A percentile compares a stretch with the other conserved stretches of the same genome.
Conservation (phyloP, 768 basidiomycete genomes). For the Phaeotremella fagi region DNA sequence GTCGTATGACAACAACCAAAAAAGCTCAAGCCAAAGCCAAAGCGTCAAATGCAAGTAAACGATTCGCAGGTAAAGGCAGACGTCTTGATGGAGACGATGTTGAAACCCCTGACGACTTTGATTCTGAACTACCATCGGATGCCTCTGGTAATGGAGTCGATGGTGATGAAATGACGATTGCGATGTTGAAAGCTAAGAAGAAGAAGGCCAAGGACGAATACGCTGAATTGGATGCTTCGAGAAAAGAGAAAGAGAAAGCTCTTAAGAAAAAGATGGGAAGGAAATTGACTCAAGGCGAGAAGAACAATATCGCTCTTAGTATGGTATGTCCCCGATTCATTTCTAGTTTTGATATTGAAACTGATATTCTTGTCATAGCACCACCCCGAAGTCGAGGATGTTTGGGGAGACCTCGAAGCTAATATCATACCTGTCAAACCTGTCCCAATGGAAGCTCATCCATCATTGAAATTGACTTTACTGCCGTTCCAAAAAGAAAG, state of each 20-base stretch:
- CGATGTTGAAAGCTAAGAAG: slow-evolving; percentile 11
- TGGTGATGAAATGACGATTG: slow-evolving; percentile 4
- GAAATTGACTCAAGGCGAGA: slow-evolving; percentile 58
- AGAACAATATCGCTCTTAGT: slow-evolving; percentile 53
- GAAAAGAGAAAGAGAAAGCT: slow-evolving; percentile 43
- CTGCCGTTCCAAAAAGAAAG: slow-evolving; percentile 95
- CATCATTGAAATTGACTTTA: slow-evolving; percentile 73
- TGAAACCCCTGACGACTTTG: slow-evolving; percentile 1
- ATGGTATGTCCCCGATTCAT: slow-evolving; percentile 8
- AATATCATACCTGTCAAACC: slow-evolving; percentile 62
- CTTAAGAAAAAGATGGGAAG: slow-evolving; percentile 63
- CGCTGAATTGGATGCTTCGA: slow-evolving; percentile 11
- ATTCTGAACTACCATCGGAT: slow-evolving; percentile 2
- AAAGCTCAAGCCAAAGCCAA: neutral
- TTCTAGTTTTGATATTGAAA: neutral
- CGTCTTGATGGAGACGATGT: neutral
- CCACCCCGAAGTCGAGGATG: slow-evolving; percentile 73
- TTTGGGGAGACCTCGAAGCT: slow-evolving; percentile 81
- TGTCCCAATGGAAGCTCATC: slow-evolving; percentile 69
- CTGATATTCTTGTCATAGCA: slow-evolving; percentile 48
- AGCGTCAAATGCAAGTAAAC: neutral
- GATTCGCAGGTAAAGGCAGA: neutral
- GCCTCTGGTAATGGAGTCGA: slow-evolving; percentile 10
- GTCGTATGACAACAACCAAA: neutral
- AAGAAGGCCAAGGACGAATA: slow-evolving; percentile 43